Base-by-base conservation (phyloP, 2,329 filamentous ascomycete species). In the Cylindrodendrum hubeiense region DNA sequence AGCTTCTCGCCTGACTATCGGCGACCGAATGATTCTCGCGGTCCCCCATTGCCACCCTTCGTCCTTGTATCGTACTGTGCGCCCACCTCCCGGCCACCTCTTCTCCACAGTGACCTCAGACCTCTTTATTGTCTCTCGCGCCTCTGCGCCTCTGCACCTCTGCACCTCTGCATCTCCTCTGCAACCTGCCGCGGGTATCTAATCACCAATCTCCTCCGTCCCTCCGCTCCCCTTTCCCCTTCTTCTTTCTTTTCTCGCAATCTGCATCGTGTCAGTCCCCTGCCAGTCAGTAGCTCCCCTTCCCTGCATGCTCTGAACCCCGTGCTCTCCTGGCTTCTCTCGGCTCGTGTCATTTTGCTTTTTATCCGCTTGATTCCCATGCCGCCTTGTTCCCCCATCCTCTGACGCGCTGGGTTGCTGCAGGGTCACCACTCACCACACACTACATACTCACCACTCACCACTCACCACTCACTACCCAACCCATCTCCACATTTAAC, bases 91-190 rank as follows among this genome's bases (percentile, higher is more conserved):
- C 15, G 37, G 15, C 10, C 15, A 33, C 17, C 55, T 52, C 51
- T 55, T 44, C 64, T 49, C 64, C 55, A 63, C 64, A 51, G 50
- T 60, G 60, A 66, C 66, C 66, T 68, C 63, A 65, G 57, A 64
- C 19, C 51, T 51, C 24, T 33, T 33, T 52, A 28, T 34, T 19
- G 41, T 60, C 56, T 53, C 26, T 49, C 26, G n/a, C 46, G n/a
- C 30, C 24, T 53, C 19, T 55, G 33, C 15, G n/a, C 37, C 37
- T 39, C 15, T 39, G 33, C 33, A 39, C 37, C 28, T 49, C 26
- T 43, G 33, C 26, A 19, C n/a, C n/a, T n/a, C n/a, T n/a, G n/a
- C n/a, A n/a, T n/a, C n/a, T n/a, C n/a, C n/a, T n/a, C n/a, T n/a
- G n/a, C n/a, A n/a, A n/a, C n/a, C n/a, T n/a, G n/a, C n/a, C 44